These are phyloP conservation scores for Kwoniella bestiolae DNA, from an alignment of 768 basidiomycete species.

Conservation along the genomic window DNA sequence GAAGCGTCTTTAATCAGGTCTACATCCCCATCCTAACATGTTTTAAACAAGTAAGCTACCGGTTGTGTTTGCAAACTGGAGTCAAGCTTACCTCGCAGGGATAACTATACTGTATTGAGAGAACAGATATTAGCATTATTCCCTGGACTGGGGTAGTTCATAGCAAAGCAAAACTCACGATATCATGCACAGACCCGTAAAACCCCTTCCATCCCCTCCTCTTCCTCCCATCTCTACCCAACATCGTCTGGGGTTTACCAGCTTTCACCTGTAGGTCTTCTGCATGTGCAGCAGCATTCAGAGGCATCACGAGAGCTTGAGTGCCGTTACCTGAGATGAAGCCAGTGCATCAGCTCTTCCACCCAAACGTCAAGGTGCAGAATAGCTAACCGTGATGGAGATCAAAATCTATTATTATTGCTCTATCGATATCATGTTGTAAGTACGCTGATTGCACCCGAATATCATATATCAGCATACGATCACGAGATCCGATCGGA, in stretches of 20 bases:
- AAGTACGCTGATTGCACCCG: slow-evolving; percentile 68
- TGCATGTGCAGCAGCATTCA: slow-evolving; percentile 84
- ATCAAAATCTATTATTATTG: slow-evolving; percentile 90
- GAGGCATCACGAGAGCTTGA: slow-evolving; percentile 85
- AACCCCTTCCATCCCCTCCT: slow-evolving; percentile 61
- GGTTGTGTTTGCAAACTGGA: too few species aligned
- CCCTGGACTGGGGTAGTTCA: neutral
- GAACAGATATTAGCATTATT: neutral
- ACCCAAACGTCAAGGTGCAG: neutral
- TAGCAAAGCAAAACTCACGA: slow-evolving; percentile 54
- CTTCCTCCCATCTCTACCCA: slow-evolving; percentile 55
- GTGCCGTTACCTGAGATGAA: slow-evolving; percentile 77
- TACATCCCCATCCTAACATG: slow-evolving; percentile 73
- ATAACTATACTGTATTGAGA: slow-evolving; percentile 60
- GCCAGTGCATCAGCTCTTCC: neutral
- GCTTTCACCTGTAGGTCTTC: slow-evolving; percentile 62
- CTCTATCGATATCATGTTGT: slow-evolving; percentile 72
- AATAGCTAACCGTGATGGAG: slow-evolving; percentile 73
- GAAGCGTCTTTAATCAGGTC: slow-evolving; percentile 84
- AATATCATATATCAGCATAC: neutral
- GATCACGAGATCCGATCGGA: neutral
- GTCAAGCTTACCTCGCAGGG: slow-evolving; percentile 75
- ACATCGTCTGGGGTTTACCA: slow-evolving; percentile 47
- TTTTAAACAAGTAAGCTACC: neutral
- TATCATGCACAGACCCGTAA: slow-evolving; percentile 93